Evolutionary conservation across 2,329 filamentous ascomycete species (phyloP).

Genomic region (Alternaria hordeiaustralica): DNA sequence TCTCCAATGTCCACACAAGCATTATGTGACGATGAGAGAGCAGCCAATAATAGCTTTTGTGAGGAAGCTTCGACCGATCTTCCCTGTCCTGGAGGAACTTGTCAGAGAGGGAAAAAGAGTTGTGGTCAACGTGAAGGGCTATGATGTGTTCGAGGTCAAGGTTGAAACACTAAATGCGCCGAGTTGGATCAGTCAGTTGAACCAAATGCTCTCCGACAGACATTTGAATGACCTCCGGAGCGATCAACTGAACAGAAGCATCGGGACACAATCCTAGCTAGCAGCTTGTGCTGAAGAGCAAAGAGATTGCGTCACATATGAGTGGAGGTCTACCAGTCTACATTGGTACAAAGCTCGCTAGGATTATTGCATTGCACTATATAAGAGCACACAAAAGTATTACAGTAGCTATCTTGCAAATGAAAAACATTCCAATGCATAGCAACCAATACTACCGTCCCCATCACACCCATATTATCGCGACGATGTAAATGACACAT

Average conservation of each 20-base stretch:
- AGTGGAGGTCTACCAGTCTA: background rate
- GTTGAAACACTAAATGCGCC: background rate
- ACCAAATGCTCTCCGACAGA: background rate
- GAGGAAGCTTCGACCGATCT: accelerated
- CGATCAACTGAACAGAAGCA: background rate
- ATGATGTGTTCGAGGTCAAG: background rate
- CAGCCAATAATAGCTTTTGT: background rate
- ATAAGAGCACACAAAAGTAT: background rate
- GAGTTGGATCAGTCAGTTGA: background rate
- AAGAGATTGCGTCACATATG: background rate
- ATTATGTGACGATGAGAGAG: accelerated
- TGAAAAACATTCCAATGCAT: background rate
- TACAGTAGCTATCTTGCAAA: background rate
- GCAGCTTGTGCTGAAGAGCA: background rate
- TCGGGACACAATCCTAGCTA: background rate
- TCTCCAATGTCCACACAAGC: background rate
- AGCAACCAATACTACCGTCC: background rate
- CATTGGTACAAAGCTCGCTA: background rate
- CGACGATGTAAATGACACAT: background rate
- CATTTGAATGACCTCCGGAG: too few species aligned
- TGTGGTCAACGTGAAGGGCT: background rate
- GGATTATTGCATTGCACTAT: background rate
- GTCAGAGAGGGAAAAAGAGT: background rate
- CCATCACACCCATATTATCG: background rate
- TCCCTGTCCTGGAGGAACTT: background rate